Percentiles rank a stretch among this genome's conserved stretches.
phyloP scores from a whole-genome alignment of 805 yeast genomes.

The Cyberlindnera misumaiensis region DNA sequence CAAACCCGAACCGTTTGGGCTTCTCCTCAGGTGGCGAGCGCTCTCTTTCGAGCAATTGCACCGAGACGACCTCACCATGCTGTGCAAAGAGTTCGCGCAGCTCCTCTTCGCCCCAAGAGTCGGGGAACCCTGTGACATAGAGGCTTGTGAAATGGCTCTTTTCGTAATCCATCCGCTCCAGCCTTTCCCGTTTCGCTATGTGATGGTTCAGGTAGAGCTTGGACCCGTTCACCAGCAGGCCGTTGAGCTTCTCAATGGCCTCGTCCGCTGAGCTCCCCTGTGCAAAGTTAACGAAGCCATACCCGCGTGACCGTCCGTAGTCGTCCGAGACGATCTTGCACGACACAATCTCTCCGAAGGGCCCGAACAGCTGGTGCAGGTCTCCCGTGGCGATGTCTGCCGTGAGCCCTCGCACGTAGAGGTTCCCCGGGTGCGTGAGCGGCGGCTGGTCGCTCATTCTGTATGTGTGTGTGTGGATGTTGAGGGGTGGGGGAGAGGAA shows the following conservation, averaged over 20 bases:
- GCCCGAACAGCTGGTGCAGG: slow-evolving; percentile 28
- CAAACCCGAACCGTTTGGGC: slow-evolving; percentile 36
- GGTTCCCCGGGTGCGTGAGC: slow-evolving; percentile 48
- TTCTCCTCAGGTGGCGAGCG: slow-evolving; percentile 1
- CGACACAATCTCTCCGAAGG: slow-evolving; percentile 34
- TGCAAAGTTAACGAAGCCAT: slow-evolving; percentile 61
- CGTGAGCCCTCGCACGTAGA: slow-evolving; percentile 45
- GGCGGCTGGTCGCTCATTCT: slow-evolving; percentile 2
- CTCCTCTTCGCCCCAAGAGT: slow-evolving; percentile 28
- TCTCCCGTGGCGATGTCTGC: slow-evolving; percentile 32
- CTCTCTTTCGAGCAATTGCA: slow-evolving; percentile 42
- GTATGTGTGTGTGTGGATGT: no score
- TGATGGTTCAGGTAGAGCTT: slow-evolving; percentile 48
- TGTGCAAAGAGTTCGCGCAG: slow-evolving; percentile 36
- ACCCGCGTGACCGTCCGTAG: slow-evolving; percentile 40
- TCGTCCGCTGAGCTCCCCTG: slow-evolving; percentile 45
- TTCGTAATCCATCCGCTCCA: slow-evolving; percentile 36
- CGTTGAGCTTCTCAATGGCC: slow-evolving; percentile 53
- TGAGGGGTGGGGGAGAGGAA: no score
- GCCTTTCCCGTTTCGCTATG: slow-evolving; percentile 52
- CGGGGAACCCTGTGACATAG: slow-evolving; percentile 43
- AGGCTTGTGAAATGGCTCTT: slow-evolving; percentile 43
- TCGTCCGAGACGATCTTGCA: slow-evolving; percentile 43
- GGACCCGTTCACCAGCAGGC: slow-evolving; percentile 30
- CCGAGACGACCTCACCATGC: slow-evolving; percentile 40